Evolutionary conservation across 1,139 yeast species (phyloP).

Genomic region (Scheffersomyces insectosa): DNA sequence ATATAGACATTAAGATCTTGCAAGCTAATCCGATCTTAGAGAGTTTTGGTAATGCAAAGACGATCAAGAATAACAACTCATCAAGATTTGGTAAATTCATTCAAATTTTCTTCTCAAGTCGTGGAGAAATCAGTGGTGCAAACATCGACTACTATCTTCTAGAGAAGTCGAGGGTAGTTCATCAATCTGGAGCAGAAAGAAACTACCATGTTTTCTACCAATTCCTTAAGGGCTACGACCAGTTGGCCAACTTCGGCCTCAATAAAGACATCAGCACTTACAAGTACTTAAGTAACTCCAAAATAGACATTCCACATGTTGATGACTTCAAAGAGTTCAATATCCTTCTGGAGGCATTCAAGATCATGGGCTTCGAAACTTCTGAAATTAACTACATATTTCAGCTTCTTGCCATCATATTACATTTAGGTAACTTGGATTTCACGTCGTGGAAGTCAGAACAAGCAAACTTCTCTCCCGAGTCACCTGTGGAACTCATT

Average conservation of each 20-base stretch:
- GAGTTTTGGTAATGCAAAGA: slow-evolving; percentile 96
- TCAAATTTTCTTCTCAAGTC: slow-evolving; percentile 70
- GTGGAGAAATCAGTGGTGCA: slow-evolving; percentile 80
- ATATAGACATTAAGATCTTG: slow-evolving; percentile 79
- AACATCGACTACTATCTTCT: slow-evolving; percentile 91
- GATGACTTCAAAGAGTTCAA: slow-evolving; percentile 74
- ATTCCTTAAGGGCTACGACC: slow-evolving; percentile 65
- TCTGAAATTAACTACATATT: slow-evolving; percentile 62
- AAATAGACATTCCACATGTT: slow-evolving; percentile 59
- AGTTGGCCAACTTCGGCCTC: slow-evolving; percentile 51
- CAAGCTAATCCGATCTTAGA: slow-evolving; percentile 96
- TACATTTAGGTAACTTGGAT: slow-evolving; percentile 84
- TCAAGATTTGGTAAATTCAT: slow-evolving; percentile 97
- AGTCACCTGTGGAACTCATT: slow-evolving; percentile 55
- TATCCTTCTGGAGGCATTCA: slow-evolving; percentile 62
- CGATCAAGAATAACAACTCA: slow-evolving; percentile 90
- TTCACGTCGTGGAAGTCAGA: slow-evolving; percentile 73
- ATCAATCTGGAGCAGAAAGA: slow-evolving; percentile 74
- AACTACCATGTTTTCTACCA: slow-evolving; percentile 95
- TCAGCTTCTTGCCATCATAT: slow-evolving; percentile 68
- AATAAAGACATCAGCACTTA: slow-evolving; percentile 47
- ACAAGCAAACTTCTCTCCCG: slow-evolving; percentile 70
- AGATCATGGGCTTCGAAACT: slow-evolving; percentile 67
- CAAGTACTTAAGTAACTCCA: slow-evolving; percentile 60
- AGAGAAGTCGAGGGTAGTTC: slow-evolving; percentile 92